These are phyloP conservation scores for Coemansia umbellata DNA, from an alignment of 192 early-diverging fungal species.

Conservation along the genomic window DNA sequence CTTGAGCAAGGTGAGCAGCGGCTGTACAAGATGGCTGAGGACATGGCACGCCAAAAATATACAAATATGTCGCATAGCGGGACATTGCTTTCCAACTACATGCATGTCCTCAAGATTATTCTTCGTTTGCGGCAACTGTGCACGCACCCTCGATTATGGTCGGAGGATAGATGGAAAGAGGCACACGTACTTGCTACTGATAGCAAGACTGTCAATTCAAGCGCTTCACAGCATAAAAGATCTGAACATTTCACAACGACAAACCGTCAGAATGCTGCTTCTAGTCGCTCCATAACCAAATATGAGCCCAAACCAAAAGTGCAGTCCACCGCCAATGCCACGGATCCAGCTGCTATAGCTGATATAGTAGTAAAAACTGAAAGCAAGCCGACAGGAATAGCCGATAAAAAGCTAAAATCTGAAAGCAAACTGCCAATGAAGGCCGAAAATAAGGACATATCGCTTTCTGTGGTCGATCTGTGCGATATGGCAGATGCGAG, in stretches of 20 bases:
- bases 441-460: neutral
- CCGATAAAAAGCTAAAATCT: neutral
- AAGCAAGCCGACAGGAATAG: neutral
- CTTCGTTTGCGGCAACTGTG: slow-evolving; percentile 65
- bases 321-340: neutral
- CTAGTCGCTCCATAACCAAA: neutral
- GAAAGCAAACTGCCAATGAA: neutral
- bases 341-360: neutral
- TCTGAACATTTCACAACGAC: no score
- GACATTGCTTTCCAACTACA: slow-evolving; percentile 64
- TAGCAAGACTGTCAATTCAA: slow-evolving; percentile 6
- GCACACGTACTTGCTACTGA: slow-evolving; percentile 30
- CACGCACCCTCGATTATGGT: slow-evolving; percentile 59
- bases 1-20: slow-evolving; percentile 63
- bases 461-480: neutral
- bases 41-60: slow-evolving; percentile 63
- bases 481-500: no score
- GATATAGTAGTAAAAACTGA: neutral
- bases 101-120: slow-evolving; percentile 54
- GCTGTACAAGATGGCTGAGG: slow-evolving; percentile 65
- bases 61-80: slow-evolving; percentile 57
- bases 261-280: neutral
- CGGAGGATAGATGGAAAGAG: slow-evolving; percentile 46
- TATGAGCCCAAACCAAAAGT: neutral
- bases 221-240: slow-evolving; percentile 1